Base-by-base conservation (phyloP, 306 rosid species). In the Prunus kanzakura region DNA sequence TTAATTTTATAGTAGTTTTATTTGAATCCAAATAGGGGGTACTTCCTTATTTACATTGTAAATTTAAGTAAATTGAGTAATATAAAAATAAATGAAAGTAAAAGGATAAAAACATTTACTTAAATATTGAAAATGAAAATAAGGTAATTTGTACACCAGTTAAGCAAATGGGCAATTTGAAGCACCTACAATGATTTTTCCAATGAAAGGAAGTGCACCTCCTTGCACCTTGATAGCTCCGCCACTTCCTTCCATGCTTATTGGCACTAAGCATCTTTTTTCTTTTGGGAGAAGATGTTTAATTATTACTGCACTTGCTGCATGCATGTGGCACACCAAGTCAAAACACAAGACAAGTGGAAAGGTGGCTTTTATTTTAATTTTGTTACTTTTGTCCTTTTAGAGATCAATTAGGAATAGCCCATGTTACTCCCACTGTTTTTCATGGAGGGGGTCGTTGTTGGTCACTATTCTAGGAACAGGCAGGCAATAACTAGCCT, bases 321-420 rank as follows among this genome's bases (percentile, higher is more conserved):
- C 86, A 64, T 63, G 80, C 89, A 85, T 77, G 87, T 85, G 83
- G 68, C 69, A 72, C 69, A 73, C 58, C 69, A 62, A 72, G 73
- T 85, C 68, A 81, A 64, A 18, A 32, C 19, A 35, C 14, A 64
- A 64, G 66, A 46, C 0, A 18, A 29, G 12, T 61, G 29, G 29
- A 41, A 61, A 1, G 67, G 67, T 45, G 55, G 15, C 3, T 29
- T 22, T 43, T 50, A 1, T 6, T 43, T 41, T 1, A 10, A 1
- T 38, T 65, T 65, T 19, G 20, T 20, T 58, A 18, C 12, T 29
- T 29, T 13, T 18, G 27, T 1, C 9, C 43, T 38, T 25, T 23
- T 25, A 8, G 64, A 25, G 27, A 25, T 22, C 35, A 60, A 11
- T 12, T 22, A 20, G 35, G 64, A 60, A 25, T 12, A 4, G 64